Conservation (phyloP, 176 grass and related monocot species). For the Eleusine indica region DNA sequence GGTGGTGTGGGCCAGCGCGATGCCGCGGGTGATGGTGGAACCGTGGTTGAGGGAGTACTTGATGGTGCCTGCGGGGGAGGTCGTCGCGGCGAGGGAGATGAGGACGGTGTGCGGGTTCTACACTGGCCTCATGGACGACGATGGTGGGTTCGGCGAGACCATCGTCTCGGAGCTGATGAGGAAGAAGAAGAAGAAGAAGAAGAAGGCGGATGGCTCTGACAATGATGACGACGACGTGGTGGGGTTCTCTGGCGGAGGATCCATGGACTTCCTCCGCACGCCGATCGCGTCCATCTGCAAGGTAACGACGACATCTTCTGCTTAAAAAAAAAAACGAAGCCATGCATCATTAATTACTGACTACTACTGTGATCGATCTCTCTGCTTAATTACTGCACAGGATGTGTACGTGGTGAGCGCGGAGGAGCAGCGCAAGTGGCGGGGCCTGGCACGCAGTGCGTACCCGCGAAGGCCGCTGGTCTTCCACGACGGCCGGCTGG, state of each 20-base stretch:
- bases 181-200: slow-evolving; percentile 2
- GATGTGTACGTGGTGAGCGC: slow-evolving; percentile 52
- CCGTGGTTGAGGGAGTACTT: slow-evolving; percentile 56
- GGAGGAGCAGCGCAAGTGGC: slow-evolving; percentile 68
- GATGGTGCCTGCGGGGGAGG: background rate
- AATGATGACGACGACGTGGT: slow-evolving; percentile 29
- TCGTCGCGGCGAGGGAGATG: slow-evolving; percentile 45
- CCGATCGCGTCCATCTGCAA: slow-evolving; percentile 54
- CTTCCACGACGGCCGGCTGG: slow-evolving; percentile 79
- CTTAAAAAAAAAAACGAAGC: too few relatives aligned
- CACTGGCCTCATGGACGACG: slow-evolving; percentile 53
- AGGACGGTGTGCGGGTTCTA: slow-evolving; percentile 60
- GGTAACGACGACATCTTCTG: slow-evolving; percentile 17
- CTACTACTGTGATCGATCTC: too few relatives aligned
- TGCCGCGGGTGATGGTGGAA: slow-evolving; percentile 60
- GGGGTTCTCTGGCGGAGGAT: slow-evolving; percentile 24
- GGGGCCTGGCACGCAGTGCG: slow-evolving; percentile 6
- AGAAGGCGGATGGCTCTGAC: background rate
- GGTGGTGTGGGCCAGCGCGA: slow-evolving; percentile 46
- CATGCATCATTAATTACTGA: too few relatives aligned
- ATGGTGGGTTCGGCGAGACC: background rate
- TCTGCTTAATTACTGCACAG: background rate
- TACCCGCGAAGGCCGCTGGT: slow-evolving; percentile 52
- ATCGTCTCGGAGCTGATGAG: slow-evolving; percentile 1
- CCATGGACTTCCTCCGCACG: slow-evolving; percentile 25